Conservation (phyloP, 2,329 filamentous ascomycete species). For the Tolypocladium cylindrosporum region DNA sequence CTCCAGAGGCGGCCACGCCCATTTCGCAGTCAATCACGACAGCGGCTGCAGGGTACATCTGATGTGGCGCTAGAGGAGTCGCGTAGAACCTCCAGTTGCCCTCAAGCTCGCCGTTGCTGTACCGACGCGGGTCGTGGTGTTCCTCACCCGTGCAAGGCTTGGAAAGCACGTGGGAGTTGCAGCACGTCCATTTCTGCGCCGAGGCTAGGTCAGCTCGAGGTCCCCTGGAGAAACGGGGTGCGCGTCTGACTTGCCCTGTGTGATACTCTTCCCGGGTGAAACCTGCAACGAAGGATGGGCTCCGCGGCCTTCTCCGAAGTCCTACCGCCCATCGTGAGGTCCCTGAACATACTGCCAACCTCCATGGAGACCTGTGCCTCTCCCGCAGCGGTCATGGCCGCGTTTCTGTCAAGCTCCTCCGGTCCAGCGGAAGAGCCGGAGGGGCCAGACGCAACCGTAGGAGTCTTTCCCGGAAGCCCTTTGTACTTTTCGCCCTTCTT, state of each 20-base stretch:
- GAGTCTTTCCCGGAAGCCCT: background rate
- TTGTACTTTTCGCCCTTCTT: background rate
- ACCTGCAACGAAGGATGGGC: constrained; percentile 12
- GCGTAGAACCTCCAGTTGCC: constrained; percentile 14
- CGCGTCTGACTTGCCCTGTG: constrained; percentile 12
- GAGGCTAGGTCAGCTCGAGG: background rate
- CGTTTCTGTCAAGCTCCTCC: background rate
- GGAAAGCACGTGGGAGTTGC: constrained; percentile 10
- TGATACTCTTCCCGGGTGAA: constrained; percentile 17
- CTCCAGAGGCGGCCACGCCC: constrained; percentile 32
- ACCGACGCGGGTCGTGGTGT: constrained; percentile 13
- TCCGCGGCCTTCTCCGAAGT: background rate
- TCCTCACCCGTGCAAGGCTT: constrained; percentile 15
- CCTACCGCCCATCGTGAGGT: background rate
- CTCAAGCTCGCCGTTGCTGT: constrained; percentile 15
- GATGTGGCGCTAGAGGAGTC: constrained; percentile 7
- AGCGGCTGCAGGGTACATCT: constrained; percentile 6
- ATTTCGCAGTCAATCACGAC: constrained; percentile 48
- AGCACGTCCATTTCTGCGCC: constrained; percentile 20
- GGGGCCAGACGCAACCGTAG: background rate
- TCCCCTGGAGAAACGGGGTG: background rate
- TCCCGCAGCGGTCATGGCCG: background rate
- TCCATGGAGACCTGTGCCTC: background rate
- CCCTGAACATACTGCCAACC: background rate
- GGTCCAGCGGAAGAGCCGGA: background rate